phyloP scores from a whole-genome alignment of 208 protist genomes.

The Leishmania mexicana region DNA sequence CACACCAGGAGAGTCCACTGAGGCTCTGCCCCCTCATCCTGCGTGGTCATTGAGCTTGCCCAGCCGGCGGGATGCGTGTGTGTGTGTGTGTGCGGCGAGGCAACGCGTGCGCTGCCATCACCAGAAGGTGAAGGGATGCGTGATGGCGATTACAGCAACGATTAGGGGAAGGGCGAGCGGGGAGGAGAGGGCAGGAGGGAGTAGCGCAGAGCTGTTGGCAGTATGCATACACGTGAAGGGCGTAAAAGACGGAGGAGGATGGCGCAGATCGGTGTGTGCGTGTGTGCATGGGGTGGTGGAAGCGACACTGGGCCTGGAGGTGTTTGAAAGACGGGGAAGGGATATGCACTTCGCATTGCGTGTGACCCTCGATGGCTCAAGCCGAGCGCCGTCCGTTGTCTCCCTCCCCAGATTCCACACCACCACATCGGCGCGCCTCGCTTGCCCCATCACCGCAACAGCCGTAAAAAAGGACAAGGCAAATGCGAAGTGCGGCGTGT shows the following conservation, averaged over 20 bases:
- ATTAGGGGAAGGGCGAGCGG: background rate
- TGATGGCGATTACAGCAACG: background rate
- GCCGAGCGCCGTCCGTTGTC: background rate
- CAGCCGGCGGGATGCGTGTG: background rate
- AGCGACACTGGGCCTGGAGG: background rate
- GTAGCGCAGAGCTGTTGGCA: background rate
- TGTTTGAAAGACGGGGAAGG: background rate
- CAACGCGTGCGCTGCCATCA: background rate
- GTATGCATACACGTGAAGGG: background rate
- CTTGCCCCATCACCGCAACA: background rate
- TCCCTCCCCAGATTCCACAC: background rate
- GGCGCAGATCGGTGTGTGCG: background rate
- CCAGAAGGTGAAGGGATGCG: background rate
- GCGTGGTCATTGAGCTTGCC: background rate
- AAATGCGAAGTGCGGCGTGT: background rate
- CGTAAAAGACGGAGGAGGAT: background rate
- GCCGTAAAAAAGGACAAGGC: background rate
- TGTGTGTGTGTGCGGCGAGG: background rate
- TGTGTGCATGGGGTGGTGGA: background rate
- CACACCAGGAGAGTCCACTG: slow-evolving; percentile 70
- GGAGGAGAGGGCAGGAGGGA: background rate
- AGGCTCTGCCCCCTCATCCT: background rate
- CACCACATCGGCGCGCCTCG: background rate
- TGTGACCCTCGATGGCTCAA: background rate
- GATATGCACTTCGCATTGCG: background rate